Percentiles rank a stretch among this genome's conserved stretches.
Conservation (phyloP, 129 eudicot genomes). For the Rutidosis leptorrhynchoides region DNA sequence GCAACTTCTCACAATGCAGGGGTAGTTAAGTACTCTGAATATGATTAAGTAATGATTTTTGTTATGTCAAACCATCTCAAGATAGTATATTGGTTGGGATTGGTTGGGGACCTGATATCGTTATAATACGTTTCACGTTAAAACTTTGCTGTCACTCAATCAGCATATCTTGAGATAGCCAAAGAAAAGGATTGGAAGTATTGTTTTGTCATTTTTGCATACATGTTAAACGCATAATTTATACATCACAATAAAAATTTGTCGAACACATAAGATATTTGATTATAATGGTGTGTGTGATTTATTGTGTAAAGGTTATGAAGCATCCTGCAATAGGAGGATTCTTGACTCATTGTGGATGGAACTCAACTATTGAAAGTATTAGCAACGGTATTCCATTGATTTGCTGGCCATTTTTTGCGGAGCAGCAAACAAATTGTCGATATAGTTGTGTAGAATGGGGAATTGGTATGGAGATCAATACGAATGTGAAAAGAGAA, state of each 20-base stretch:
- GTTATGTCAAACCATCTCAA: too few species aligned
- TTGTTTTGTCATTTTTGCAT: neutral
- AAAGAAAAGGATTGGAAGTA: too few species aligned
- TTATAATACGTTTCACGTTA: too few species aligned
- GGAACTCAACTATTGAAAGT: constrained; percentile 47
- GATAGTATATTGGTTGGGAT: too few species aligned
- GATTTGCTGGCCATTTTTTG: constrained; percentile 54
- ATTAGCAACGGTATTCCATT: constrained; percentile 35
- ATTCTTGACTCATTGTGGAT: constrained; percentile 45
- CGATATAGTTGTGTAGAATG: constrained; percentile 33
- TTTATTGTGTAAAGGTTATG: constrained; percentile 4
- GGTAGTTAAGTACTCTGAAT: too few species aligned
- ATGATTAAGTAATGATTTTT: too few species aligned
- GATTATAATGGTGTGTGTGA: neutral
- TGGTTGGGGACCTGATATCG: too few species aligned
- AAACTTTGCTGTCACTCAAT: too few species aligned
- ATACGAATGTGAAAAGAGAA: constrained; percentile 27
- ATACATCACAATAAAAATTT: too few species aligned
- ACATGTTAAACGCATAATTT: too few species aligned
- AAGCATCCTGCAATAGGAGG: constrained; percentile 39
- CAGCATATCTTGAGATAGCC: too few species aligned
- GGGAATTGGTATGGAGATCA: constrained; percentile 46
- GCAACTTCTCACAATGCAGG: neutral
- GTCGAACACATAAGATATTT: too few species aligned
- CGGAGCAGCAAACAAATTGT: constrained; percentile 45